phyloP scores from a whole-genome alignment of 2,329 filamentous ascomycete species.

The Cercospora sojina region DNA sequence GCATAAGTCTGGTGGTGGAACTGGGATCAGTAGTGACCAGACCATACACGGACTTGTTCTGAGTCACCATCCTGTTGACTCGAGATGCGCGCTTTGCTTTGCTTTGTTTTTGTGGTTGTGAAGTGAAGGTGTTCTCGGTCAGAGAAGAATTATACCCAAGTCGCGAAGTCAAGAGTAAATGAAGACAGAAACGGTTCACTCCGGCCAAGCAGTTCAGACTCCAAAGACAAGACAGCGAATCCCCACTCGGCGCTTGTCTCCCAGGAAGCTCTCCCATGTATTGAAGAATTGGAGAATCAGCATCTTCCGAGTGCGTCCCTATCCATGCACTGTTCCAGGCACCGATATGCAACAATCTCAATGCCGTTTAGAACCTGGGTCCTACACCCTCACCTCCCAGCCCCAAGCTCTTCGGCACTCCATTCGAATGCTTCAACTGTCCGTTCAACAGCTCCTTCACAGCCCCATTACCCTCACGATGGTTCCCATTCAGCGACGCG shows the following conservation, averaged over 20 bases:
- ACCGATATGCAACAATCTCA: too few species aligned
- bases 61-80: neutral
- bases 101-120: neutral
- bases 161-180: neutral
- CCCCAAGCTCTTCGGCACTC: slow-evolving; percentile 4
- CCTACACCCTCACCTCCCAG: neutral
- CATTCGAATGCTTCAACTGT: slow-evolving; percentile 6
- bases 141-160: neutral
- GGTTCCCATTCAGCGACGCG: neutral
- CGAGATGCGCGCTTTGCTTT: neutral
- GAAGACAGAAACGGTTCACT: neutral
- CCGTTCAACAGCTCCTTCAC: neutral
- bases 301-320: too few species aligned
- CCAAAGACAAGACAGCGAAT: too few species aligned
- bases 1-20: neutral
- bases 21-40: neutral
- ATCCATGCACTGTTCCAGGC: too few species aligned
- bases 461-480: neutral
- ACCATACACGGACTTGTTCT: neutral
- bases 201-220: too few species aligned
- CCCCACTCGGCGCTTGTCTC: too few species aligned
- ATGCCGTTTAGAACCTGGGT: neutral
- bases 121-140: neutral
- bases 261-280: too few species aligned
- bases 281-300: too few species aligned